Conservation (phyloP, 2,329 filamentous ascomycete genomes). For the Trichoderma guizhouense region DNA sequence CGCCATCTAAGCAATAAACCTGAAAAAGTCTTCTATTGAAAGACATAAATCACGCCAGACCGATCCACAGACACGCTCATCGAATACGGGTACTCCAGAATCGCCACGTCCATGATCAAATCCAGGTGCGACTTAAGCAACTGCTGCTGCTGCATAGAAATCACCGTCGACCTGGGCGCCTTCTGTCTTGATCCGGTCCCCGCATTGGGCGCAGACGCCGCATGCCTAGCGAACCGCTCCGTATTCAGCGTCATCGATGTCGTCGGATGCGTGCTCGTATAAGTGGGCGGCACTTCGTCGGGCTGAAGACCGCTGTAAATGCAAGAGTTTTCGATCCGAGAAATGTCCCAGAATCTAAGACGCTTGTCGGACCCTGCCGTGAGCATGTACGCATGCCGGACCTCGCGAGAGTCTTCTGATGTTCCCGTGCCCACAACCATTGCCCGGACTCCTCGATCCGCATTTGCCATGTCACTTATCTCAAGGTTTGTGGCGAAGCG, state of each 20-base stretch:
- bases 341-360: constrained; percentile 89
- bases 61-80: constrained; percentile 92
- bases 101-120: constrained; percentile 79
- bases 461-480: constrained; percentile 50
- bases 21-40: constrained; percentile 39
- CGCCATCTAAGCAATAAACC: neutral
- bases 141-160: constrained; percentile 83
- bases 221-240: constrained; percentile 53
- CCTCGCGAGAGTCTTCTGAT: constrained; percentile 64
- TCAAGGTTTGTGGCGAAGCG: constrained; percentile 78
- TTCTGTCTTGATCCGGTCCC: constrained; percentile 30
- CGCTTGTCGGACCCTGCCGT: constrained; percentile 88
- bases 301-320: constrained; percentile 74
- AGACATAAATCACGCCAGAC: constrained; percentile 85
- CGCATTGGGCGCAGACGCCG: constrained; percentile 31
- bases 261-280: constrained; percentile 60
- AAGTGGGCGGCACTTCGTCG: constrained; percentile 71
- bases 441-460: constrained; percentile 68
- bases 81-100: constrained; percentile 83
- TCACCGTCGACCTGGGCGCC: constrained; percentile 71
- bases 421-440: constrained; percentile 73
- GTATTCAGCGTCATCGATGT: constrained; percentile 63
- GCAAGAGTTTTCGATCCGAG: constrained; percentile 70
- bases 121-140: constrained; percentile 84
- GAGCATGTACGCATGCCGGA: constrained; percentile 77